Conservation (phyloP, 352 stramenopile genomes). For the Thraustochytrium striatum region DNA sequence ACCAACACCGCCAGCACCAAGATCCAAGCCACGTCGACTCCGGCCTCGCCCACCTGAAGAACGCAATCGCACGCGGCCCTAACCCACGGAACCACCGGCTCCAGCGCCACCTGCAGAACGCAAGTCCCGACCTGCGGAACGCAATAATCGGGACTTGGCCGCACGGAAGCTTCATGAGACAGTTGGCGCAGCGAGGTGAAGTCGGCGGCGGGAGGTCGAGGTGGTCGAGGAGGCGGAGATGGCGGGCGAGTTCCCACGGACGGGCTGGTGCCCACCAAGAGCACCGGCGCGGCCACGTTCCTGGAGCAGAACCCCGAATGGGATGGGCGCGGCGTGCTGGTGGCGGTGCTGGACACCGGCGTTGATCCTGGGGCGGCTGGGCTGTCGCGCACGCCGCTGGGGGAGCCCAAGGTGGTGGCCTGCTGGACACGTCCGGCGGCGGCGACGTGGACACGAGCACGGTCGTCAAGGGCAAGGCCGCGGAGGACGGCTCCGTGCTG, state of each 20-base stretch:
- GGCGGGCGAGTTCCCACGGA: neutral
- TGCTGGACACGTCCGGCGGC: conserved; percentile 86
- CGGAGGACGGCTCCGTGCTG: conserved; percentile 16
- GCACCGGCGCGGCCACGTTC: conserved; percentile 77
- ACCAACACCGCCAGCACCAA: no score
- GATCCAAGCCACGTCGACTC: no score
- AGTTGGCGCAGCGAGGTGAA: no score
- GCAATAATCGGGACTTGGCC: no score
- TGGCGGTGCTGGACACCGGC: conserved; percentile 92
- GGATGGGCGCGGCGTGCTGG: conserved; percentile 80
- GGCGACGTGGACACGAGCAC: conserved; percentile 85
- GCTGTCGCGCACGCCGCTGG: conserved; percentile 74
- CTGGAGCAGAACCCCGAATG: conserved; percentile 70
- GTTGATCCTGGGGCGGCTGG: conserved; percentile 83
- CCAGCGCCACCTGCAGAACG: no score
- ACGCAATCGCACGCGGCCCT: no score
- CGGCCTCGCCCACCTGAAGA: no score
- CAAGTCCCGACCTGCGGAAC: no score
- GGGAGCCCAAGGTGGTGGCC: conserved; percentile 77
- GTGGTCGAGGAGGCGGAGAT: neutral
- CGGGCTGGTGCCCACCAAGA: conserved; percentile 74
- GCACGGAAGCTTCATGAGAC: no score
- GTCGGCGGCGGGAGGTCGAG: neutral
- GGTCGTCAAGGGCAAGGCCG: conserved; percentile 56
- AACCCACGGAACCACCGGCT: no score